phyloP scores from a whole-genome alignment of 2,329 filamentous ascomycete genomes.

The Colletotrichum tropicale region DNA sequence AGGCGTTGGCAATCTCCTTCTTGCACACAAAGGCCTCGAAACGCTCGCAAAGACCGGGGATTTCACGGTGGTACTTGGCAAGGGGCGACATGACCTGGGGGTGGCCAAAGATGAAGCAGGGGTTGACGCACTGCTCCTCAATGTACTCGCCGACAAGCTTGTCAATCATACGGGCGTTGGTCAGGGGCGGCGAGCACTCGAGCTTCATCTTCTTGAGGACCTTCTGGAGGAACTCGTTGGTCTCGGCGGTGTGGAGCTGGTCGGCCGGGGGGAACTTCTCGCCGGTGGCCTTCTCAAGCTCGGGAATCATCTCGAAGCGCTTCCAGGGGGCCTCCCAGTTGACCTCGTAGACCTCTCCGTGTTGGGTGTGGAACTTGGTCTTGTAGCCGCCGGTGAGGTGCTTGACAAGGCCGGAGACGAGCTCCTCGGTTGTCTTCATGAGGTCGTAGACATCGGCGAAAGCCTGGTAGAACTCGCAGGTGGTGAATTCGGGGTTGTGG shows the following conservation, averaged over 20 bases:
- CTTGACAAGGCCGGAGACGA: constrained; percentile 89
- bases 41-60: constrained; percentile 88
- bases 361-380: constrained; percentile 86
- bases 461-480: constrained; percentile 95
- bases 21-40: constrained; percentile 98
- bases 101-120: constrained; percentile 72
- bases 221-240: constrained; percentile 83
- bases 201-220: constrained; percentile 90
- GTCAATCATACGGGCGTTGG: constrained; percentile 95
- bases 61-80: constrained; percentile 89
- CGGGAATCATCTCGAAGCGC: constrained; percentile 93
- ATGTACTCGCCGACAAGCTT: constrained; percentile 94
- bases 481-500: constrained; percentile 98
- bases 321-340: constrained; percentile 98
- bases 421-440: constrained; percentile 89
- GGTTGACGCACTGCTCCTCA: constrained; percentile 91
- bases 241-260: constrained; percentile 87
- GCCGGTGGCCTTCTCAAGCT: constrained; percentile 85
- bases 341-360: constrained; percentile 84
- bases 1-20: constrained; percentile 95
- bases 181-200: constrained; percentile 87
- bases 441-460: constrained; percentile 90
- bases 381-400: constrained; percentile 83
- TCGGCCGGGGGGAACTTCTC: constrained; percentile 93
- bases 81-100: constrained; percentile 70